Percentiles rank a stretch among this genome's conserved stretches.
Evolutionary conservation across 2,329 filamentous ascomycete genomes (phyloP).

Genomic region (Colletotrichum endophyticum): DNA sequence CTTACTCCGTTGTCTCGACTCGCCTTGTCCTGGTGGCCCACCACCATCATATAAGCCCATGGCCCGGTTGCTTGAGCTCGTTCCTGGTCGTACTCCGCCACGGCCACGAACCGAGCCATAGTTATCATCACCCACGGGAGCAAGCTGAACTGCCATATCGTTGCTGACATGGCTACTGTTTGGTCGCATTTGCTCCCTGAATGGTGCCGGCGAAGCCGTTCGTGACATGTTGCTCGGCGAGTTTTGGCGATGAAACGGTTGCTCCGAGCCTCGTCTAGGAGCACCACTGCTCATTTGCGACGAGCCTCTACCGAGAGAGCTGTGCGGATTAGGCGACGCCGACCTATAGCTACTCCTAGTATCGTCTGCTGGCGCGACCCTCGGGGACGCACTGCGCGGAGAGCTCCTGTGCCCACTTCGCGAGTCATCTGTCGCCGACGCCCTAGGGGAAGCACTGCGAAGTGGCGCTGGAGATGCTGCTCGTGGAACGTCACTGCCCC

Average conservation of each 20-base stretch:
- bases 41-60: conserved; percentile 63
- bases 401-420: conserved; percentile 50
- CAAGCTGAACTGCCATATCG: conserved; percentile 74
- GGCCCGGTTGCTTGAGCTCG: conserved; percentile 44
- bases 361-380: conserved; percentile 59
- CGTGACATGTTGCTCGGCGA: conserved; percentile 55
- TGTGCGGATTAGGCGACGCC: conserved; percentile 67
- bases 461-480: conserved; percentile 72
- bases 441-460: conserved; percentile 67
- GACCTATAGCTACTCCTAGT: conserved; percentile 48
- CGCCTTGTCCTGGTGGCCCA: conserved; percentile 39
- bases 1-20: conserved; percentile 71
- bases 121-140: conserved; percentile 57
- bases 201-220: conserved; percentile 53
- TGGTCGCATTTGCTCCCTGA: conserved; percentile 53
- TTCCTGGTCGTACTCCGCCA: conserved; percentile 52
- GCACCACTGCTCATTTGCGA: conserved; percentile 10
- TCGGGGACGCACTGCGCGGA: conserved; percentile 65
- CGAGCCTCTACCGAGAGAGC: conserved; percentile 37
- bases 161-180: conserved; percentile 54
- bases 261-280: conserved; percentile 39
- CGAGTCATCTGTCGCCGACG: conserved; percentile 54
- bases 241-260: conserved; percentile 55
- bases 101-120: conserved; percentile 63
- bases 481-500: conserved; percentile 63